Evolutionary conservation across 345 rosid genomes (phyloP).

Genomic region (Odontarrhena argentea): DNA sequence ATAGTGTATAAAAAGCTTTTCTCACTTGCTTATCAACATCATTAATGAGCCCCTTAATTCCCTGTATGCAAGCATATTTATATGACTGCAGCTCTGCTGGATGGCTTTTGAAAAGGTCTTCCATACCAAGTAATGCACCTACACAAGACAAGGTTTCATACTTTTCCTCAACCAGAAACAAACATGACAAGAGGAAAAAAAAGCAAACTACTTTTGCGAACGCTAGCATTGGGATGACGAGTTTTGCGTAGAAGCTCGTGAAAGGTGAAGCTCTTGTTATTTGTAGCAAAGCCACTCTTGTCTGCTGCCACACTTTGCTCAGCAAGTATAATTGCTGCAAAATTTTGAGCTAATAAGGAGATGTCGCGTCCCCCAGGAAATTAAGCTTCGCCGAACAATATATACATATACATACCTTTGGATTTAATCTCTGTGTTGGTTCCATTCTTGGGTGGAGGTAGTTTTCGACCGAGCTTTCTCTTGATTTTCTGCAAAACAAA

Average conservation of each 20-base stretch:
- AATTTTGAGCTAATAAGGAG: neutral
- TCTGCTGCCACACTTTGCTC: slow-evolving; percentile 86
- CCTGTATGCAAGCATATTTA: slow-evolving; percentile 59
- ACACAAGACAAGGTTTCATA: slow-evolving; percentile 13
- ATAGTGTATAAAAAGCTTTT: slow-evolving; percentile 59
- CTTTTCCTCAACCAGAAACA: neutral
- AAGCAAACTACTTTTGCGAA: slow-evolving; percentile 60
- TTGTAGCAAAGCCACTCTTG: slow-evolving; percentile 77
- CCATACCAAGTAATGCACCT: slow-evolving; percentile 84
- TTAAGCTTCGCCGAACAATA: no score
- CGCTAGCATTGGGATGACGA: slow-evolving; percentile 78
- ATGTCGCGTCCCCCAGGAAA: no score
- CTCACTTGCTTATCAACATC: slow-evolving; percentile 72
- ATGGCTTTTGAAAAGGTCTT: slow-evolving; percentile 63
- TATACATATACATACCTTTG: slow-evolving; percentile 53
- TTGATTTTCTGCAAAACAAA: slow-evolving; percentile 64
- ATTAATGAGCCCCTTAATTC: slow-evolving; percentile 62
- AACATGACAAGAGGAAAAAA: neutral
- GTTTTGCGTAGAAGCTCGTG: slow-evolving; percentile 81
- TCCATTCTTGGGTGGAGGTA: slow-evolving; percentile 86
- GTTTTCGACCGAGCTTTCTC: slow-evolving; percentile 79
- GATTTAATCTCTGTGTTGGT: slow-evolving; percentile 87
- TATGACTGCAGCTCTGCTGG: slow-evolving; percentile 69
- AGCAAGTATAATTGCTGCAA: slow-evolving; percentile 82
- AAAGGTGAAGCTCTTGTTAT: slow-evolving; percentile 83